Evolutionary conservation across 2,329 filamentous ascomycete species (phyloP).

Genomic region (Colletotrichum lentis): DNA sequence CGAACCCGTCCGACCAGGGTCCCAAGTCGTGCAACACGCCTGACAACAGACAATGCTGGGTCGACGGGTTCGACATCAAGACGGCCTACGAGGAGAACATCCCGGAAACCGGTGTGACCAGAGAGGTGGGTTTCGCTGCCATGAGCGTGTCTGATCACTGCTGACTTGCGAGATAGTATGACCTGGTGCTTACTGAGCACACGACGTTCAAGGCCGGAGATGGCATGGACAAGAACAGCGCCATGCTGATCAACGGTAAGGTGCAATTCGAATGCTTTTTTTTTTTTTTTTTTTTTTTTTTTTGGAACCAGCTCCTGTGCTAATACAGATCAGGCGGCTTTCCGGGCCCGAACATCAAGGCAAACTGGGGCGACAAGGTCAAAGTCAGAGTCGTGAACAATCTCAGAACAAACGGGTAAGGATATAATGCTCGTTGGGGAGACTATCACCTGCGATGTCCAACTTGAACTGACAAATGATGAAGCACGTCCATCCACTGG

Average conservation of each 20-base stretch:
- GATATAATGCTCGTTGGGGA: neutral
- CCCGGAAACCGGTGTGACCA: slow-evolving; percentile 44
- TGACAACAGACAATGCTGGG: slow-evolving; percentile 41
- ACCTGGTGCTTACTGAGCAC: slow-evolving; percentile 36
- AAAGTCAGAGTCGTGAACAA: slow-evolving; percentile 72
- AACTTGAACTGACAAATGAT: slow-evolving; percentile 5
- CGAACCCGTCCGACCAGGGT: neutral
- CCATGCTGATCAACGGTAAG: slow-evolving; percentile 42
- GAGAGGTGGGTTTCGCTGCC: slow-evolving; percentile 7
- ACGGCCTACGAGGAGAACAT: slow-evolving; percentile 45
- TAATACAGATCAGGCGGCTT: slow-evolving; percentile 34
- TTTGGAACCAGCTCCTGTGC: too few species aligned
- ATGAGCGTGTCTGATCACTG: too few species aligned
- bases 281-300: too few species aligned
- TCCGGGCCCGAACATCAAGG: slow-evolving; percentile 61
- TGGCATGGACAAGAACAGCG: slow-evolving; percentile 38
- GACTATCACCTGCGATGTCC: neutral
- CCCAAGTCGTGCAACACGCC: slow-evolving; percentile 40
- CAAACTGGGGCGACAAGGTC: slow-evolving; percentile 60
- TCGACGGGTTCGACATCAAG: slow-evolving; percentile 44
- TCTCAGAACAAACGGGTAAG: slow-evolving; percentile 56
- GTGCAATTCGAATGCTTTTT: too few species aligned
- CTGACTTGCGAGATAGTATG: slow-evolving; percentile 31
- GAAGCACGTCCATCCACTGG: slow-evolving; percentile 58
- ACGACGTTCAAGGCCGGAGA: slow-evolving; percentile 36